Conservation (phyloP, 2,329 filamentous ascomycete genomes). For the Metarhizium anisopliae region DNA sequence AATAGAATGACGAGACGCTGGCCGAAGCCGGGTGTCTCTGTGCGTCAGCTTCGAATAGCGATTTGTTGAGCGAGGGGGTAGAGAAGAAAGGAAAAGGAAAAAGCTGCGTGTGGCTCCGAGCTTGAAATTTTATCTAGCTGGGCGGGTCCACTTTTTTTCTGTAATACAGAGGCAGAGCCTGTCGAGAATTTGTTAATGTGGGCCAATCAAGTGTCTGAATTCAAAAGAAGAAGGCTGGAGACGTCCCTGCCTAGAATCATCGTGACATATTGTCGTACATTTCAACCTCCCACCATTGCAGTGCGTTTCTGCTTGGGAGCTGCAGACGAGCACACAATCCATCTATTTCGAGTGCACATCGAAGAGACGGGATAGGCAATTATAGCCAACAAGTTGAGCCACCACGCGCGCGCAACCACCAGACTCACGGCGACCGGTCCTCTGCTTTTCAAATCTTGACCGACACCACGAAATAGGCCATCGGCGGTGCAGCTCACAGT, state of each 20-base stretch:
- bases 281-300: background rate
- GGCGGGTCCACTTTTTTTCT: constrained; percentile 7
- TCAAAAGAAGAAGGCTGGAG: background rate
- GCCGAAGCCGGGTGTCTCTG: constrained; percentile 45
- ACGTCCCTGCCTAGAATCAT: background rate
- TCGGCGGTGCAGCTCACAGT: background rate
- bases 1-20: constrained; percentile 25
- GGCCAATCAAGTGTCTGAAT: constrained; percentile 1
- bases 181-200: background rate
- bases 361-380: background rate
- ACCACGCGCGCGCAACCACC: background rate
- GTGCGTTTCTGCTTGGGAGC: background rate
- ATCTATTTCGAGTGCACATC: background rate
- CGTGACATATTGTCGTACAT: background rate
- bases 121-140: constrained; percentile 18
- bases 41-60: constrained; percentile 99
- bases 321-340: background rate
- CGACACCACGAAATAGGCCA: constrained; percentile 1
- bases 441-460: background rate
- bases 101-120: constrained; percentile 4
- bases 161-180: background rate
- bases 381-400: background rate
- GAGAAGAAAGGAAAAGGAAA: constrained; percentile 24
- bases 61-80: constrained; percentile 96
- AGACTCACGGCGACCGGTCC: background rate